A percentile compares a stretch with the other conserved stretches of the same genome.
Evolutionary conservation across 2,329 filamentous ascomycete genomes (phyloP).

Genomic region (Talaromyces verruculosus): DNA sequence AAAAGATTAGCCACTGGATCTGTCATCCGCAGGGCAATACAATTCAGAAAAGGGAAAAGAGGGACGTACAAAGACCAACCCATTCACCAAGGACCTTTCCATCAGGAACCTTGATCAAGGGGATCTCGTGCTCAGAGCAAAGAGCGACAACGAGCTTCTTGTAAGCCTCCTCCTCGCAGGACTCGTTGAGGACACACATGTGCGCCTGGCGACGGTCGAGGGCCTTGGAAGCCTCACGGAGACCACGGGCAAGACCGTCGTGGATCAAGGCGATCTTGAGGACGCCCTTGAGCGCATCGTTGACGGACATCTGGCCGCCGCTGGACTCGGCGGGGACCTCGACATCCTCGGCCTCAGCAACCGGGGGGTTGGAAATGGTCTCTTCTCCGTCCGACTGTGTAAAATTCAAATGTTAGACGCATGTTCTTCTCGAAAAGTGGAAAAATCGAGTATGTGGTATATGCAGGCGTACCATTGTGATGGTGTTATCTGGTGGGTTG

Average conservation of each 20-base stretch:
- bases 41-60: not conserved
- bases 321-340: slow-evolving; percentile 90
- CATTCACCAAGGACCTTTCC: slow-evolving; percentile 99
- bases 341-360: slow-evolving; percentile 78
- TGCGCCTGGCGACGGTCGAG: slow-evolving; percentile 98
- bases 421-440: too few relatives aligned
- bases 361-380: slow-evolving; percentile 70
- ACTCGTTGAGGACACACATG: slow-evolving; percentile 99
- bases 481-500: slow-evolving; percentile 34
- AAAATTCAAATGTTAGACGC: not conserved
- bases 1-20: not conserved
- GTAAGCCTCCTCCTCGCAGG: slow-evolving; percentile 99
- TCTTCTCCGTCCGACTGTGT: slow-evolving; percentile 99
- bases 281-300: slow-evolving; percentile 98
- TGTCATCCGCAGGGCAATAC: too few relatives aligned
- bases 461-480: slow-evolving; percentile 44
- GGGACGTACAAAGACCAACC: slow-evolving; percentile 93
- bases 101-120: slow-evolving; percentile 99
- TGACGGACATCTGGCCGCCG: slow-evolving; percentile 85
- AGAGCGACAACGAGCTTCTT: slow-evolving; percentile 99
- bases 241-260: slow-evolving; percentile 97
- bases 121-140: slow-evolving; percentile 99
- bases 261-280: slow-evolving; percentile 99
- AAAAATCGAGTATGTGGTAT: not conserved
- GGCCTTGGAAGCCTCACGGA: slow-evolving; percentile 97